Conservation (phyloP, 345 rosid genomes). For the Psidium guajava region DNA sequence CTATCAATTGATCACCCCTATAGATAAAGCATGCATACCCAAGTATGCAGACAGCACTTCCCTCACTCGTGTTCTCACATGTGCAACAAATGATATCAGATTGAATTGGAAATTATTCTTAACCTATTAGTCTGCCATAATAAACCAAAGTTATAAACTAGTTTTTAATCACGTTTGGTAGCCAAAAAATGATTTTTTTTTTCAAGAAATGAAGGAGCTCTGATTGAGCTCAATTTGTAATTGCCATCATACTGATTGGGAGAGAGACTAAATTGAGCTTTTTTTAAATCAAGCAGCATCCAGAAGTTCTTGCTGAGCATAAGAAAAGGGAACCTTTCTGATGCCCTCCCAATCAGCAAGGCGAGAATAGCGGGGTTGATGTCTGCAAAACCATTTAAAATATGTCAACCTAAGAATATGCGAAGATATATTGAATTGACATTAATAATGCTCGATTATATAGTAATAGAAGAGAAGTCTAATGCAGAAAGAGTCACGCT, state of each 20-base stretch:
- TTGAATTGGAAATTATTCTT: not conserved
- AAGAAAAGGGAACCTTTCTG: constrained; percentile 41
- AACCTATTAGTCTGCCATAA: not conserved
- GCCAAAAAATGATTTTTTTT: not conserved
- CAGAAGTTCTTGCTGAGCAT: not conserved
- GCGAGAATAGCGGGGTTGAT: constrained; percentile 73
- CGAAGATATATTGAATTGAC: not conserved
- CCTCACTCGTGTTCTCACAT: not conserved
- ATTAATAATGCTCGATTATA: not conserved
- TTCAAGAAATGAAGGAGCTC: not conserved
- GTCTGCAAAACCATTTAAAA: constrained; percentile 37
- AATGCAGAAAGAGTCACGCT: not conserved
- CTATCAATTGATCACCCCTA: not conserved
- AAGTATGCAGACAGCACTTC: not conserved
- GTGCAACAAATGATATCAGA: not conserved
- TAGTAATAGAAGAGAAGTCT: not conserved
- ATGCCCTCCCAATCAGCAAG: constrained; percentile 98
- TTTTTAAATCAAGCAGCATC: not conserved
- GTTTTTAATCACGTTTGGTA: not conserved
- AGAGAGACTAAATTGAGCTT: not conserved
- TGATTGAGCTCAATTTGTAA: not conserved
- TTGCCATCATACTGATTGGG: not conserved
- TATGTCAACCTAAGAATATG: not conserved
- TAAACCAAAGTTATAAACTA: not conserved
- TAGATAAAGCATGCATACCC: not conserved